Evolutionary conservation across 108 stramenopile genomes (phyloP).

Genomic region (Aurantiochytrium sp.): DNA sequence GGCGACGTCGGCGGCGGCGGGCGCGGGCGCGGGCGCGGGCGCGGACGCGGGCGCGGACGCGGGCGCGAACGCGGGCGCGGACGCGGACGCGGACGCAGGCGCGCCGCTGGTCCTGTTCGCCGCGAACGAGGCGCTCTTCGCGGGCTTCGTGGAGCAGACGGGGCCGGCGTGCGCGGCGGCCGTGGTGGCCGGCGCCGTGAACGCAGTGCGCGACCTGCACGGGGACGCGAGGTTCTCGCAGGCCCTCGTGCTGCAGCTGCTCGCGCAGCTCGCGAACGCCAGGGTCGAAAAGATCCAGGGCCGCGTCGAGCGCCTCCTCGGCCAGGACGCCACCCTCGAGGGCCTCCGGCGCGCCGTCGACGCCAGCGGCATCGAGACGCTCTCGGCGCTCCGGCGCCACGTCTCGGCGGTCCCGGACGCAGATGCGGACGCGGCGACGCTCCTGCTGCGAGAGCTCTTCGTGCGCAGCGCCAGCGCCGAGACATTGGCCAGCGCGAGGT

Average conservation of each 20-base stretch:
- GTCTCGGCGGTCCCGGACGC: not conserved
- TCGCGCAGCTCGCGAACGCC: not conserved
- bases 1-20: too few species aligned
- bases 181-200: not conserved
- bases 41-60: too few species aligned
- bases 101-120: not conserved
- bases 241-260: not conserved
- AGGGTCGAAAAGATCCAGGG: not conserved
- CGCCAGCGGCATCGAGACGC: not conserved
- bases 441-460: not conserved
- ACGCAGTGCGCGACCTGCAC: not conserved
- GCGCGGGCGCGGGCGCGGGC: too few species aligned
- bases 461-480: too few species aligned
- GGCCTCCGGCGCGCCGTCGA: not conserved
- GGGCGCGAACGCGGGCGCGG: too few species aligned
- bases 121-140: not conserved
- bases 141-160: not conserved
- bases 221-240: not conserved
- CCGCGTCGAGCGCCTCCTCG: not conserved
- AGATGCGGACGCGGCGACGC: not conserved
- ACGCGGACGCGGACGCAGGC: too few species aligned
- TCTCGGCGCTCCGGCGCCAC: not conserved
- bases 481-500: too few species aligned
- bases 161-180: constrained; percentile 7
- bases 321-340: not conserved